Evolutionary conservation across 2,329 filamentous ascomycete genomes (phyloP), one percentile per base, ranked within the genome.

Genomic region (Leptosphaerulina australis): DNA sequence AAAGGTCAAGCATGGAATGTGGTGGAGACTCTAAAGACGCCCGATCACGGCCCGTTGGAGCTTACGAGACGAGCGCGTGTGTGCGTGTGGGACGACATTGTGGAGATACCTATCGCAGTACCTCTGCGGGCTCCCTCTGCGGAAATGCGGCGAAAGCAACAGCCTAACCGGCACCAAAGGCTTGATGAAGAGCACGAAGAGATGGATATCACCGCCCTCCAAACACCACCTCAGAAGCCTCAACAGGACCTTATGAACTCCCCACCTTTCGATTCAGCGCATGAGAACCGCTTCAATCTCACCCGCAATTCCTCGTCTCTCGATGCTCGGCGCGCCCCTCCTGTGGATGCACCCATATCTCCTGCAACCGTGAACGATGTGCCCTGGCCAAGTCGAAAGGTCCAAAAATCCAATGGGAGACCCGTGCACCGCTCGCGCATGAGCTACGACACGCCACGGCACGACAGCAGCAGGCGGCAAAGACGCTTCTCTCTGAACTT

Each of bases 1-100:
- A 99, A 99, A 75, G 94, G 94, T 9, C 94, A 99, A 70, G 94
- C 94, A 0, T 99, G 94, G 91, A 99, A 99, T 69, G 94, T 99
- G 0, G 94, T 99, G 4, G 94, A 99, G 76, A 97, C 94, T 0
- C 81, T 99, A 54, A 99, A 99, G 72, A 89, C 89, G 14, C 80
- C 85, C 0, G 94, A 97, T 67, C 93, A 97, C 68, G 94, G 94
- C 0, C 94, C 94, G 0, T 79, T 99, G 14, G 94, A 97, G 74
- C 83, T 99, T 44, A 97, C 94, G 4, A 83, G 94, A 56, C 83
- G 94, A 60, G 88, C 91, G 38, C 86, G 93, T 63, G 93, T 99
- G 14, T 96, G 91, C 64, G 93, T 99, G 10, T 99, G 94, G 94
- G 94, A 99, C 67, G 94, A 99, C 68, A 78, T 97, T 17, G 94